Base-by-base conservation (phyloP, 2,329 filamentous ascomycete species). In the Monosporascus sp. region DNA sequence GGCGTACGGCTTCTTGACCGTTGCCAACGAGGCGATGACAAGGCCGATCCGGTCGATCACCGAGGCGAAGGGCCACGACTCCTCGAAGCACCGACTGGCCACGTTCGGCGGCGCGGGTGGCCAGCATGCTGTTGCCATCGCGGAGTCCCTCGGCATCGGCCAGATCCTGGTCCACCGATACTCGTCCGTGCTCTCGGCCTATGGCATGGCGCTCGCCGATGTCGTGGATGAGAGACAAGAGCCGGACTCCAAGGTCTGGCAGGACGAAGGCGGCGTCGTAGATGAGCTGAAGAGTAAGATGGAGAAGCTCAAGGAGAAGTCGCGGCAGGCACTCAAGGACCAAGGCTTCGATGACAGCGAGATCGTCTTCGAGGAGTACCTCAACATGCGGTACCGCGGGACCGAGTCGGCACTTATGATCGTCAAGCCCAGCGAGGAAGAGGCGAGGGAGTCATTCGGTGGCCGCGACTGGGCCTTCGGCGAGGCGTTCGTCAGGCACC, bases 361-460 rank as follows among this genome's bases (percentile, higher is more conserved):
- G 34, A 89, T 96, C 24, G 79, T 85, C 0, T 96, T 93, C 63
- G 91, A 96, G 67, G 89, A 96, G 66, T 97, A 96, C 64, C 81
- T 97, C 52, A 96, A 97, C 67, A 91, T 97, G 86, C 79, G 92
- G 53, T 96, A 96, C 64, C 83, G 90, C 37, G 91, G 91, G 11
- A 96, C 91, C 0, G 91, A 96, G 66, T 95, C 90, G 7, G 89
- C 91, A 1, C 78, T 96, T 42, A 97, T 96, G 91, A 83, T 96
- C 47, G 73, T 94, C 58, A 90, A 87, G 68, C 90, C 91, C 0
- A 79, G 71, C 2, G 72, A 78, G 38, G 80, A 84, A 49, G 85
- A 89, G 52, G 77, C 77, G 0, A 72, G 82, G 54, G 77, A 79
- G 39, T 73, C 79, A 15, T 88, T 81, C 57, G 75, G 69, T 24